Conservation (phyloP, 2,329 filamentous ascomycete species). For the Coniochaeta pulveracea region DNA sequence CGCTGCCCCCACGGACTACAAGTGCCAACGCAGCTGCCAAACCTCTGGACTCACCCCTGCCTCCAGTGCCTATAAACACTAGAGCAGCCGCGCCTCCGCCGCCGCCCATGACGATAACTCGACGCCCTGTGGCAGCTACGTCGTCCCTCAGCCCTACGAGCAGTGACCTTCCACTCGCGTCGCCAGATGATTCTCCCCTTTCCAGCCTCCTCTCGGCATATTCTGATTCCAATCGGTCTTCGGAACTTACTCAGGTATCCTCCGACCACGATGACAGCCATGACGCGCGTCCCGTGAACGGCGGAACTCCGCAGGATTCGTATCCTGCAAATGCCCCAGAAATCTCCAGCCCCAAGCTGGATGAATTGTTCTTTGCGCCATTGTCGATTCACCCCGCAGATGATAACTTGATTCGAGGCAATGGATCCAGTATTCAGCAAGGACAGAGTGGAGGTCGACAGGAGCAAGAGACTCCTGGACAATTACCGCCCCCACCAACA, state of each 20-base stretch:
- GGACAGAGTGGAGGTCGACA: neutral
- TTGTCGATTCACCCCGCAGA: neutral
- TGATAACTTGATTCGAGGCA: neutral
- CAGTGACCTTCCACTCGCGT: too few relatives aligned
- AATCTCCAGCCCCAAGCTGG: conserved; percentile 13
- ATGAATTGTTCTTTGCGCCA: conserved; percentile 3
- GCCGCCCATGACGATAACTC: conserved; percentile 8
- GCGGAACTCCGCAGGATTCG: too few relatives aligned
- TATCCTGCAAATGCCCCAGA: conserved; percentile 7
- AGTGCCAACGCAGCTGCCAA: conserved; percentile 11
- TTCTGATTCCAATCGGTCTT: conserved; percentile 30
- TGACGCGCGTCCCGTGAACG: too few relatives aligned
- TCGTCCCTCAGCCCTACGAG: conserved; percentile 6
- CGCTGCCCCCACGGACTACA: too few relatives aligned
- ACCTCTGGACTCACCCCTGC: conserved; percentile 18
- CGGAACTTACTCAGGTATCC: conserved; percentile 28
- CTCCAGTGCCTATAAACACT: conserved; percentile 16
- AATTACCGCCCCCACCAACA: too few relatives aligned
- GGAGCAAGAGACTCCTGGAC: too few relatives aligned
- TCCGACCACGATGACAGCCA: conserved; percentile 19
- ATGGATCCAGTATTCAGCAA: too few relatives aligned
- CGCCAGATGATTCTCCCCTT: conserved; percentile 33
- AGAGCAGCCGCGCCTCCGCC: conserved; percentile 7
- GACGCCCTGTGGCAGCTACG: conserved; percentile 1
- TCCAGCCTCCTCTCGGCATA: conserved; percentile 46